Evolutionary conservation across 2,329 filamentous ascomycete genomes (phyloP).

Genomic region (Alternaria sp.): DNA sequence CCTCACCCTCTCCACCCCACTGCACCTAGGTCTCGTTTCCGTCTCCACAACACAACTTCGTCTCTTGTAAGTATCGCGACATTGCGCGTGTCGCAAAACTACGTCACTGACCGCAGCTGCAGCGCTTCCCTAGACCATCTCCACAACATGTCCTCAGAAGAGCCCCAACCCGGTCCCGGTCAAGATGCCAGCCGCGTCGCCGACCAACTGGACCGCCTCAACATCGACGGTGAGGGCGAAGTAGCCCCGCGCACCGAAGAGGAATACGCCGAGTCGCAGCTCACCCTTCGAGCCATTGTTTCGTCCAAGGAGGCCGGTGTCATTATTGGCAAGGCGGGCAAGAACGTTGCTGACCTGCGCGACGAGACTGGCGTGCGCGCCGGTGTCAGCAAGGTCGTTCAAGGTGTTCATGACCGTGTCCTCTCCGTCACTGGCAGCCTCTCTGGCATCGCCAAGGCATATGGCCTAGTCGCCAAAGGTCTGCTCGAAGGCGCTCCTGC

Average conservation of each 20-base stretch:
- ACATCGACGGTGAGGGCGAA: slow-evolving; percentile 65
- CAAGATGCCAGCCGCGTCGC: slow-evolving; percentile 50
- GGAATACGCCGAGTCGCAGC: slow-evolving; percentile 90
- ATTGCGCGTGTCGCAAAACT: slow-evolving; percentile 24
- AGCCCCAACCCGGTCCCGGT: slow-evolving; percentile 41
- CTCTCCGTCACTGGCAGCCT: slow-evolving; percentile 92
- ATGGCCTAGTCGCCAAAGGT: slow-evolving; percentile 89
- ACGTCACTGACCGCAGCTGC: slow-evolving; percentile 39
- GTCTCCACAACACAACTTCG: slow-evolving; percentile 12
- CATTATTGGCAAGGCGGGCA: slow-evolving; percentile 98
- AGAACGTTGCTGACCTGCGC: slow-evolving; percentile 96
- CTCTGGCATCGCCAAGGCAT: slow-evolving; percentile 88
- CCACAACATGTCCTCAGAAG: slow-evolving; percentile 55
- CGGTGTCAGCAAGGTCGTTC: slow-evolving; percentile 98
- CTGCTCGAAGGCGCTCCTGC: slow-evolving; percentile 92
- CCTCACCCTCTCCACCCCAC: slow-evolving; percentile 15
- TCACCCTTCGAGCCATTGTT: slow-evolving; percentile 96
- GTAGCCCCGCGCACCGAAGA: slow-evolving; percentile 90
- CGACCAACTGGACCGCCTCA: slow-evolving; percentile 54
- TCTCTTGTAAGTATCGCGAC: slow-evolving; percentile 29
- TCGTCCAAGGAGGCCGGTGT: slow-evolving; percentile 99
- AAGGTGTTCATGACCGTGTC: slow-evolving; percentile 95
- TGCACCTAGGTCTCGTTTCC: slow-evolving; percentile 7
- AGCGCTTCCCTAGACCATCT: slow-evolving; percentile 43
- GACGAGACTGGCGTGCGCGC: slow-evolving; percentile 98